Evolutionary conservation across 164 flowering plant genomes (phyloP), one percentile per base, ranked within the genome.

Genomic region (Aristolochia fimbriata): DNA sequence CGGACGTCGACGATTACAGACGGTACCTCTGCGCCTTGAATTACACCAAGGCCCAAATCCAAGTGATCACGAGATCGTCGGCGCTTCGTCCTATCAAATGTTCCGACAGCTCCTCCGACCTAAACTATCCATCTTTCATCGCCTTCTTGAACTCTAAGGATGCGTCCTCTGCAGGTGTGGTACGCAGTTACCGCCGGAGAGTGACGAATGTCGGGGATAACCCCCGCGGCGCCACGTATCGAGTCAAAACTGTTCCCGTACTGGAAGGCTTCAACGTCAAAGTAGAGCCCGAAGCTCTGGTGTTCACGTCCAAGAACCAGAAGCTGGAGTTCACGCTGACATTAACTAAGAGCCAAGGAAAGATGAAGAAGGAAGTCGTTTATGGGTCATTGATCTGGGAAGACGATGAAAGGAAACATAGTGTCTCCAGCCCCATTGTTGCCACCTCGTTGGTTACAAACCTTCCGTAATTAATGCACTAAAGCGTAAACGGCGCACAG

Each of bases 41-140:
- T 52, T 87, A 83, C 75, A 73, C 76, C 25, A 76, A 52, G 54
- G 65, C 83, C 17, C 79, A 91, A 24, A 74, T 91, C 60, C 79
- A 79, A 68, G 65, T 76, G 41, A 80, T 87, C 37, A 87, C 92
- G 24, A 58, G 49, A 19, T 90, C 83, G 72, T 76, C 67, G n/a
- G n/a, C n/a, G n/a, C n/a, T n/a, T n/a, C n/a, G n/a, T 70, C 82
- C 81, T 47, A 80, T 85, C 15, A 88, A 85, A 61, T 91, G 98
- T 74, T 65, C 25, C 16, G 78, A 80, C 13, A 54, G 76, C 17
- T 10, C 81, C 58, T 65, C 60, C 67, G 81, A 80, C 78, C 86
- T 91, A 14, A 91, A 91, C 46, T 91, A 91, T 70, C 98, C 98
- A 16, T 83, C 98, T 2, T 74, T 88, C 25, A 79, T 92, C 0